These are phyloP conservation scores for Zygosaccharomyces kombuchaensis DNA, from an alignment of 805 yeast genomes.

Conservation along the genomic window DNA sequence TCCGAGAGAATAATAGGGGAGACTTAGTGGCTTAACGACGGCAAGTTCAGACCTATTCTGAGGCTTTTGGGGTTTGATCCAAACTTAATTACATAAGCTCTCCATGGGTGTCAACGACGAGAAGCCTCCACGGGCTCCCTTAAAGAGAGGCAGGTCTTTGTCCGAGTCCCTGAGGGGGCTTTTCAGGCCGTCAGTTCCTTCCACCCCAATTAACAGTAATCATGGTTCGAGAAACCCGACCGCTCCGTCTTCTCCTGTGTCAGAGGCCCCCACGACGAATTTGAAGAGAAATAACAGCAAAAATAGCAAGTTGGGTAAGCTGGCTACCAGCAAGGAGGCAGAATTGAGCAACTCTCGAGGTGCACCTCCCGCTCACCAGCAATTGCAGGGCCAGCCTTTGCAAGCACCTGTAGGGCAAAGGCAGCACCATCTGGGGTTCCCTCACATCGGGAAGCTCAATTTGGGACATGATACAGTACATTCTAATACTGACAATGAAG, in stretches of 20 bases:
- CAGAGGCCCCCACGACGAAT: constrained; percentile 8
- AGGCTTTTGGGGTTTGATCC: neutral
- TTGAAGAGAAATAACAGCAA: constrained; percentile 12
- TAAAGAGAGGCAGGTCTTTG: constrained; percentile 24
- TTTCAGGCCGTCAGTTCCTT: constrained; percentile 12
- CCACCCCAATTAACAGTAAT: constrained; percentile 1
- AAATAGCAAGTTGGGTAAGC: constrained; percentile 12
- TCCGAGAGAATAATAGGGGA: neutral
- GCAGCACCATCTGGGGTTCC: constrained; percentile 14
- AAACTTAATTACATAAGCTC: neutral
- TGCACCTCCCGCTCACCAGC: constrained; percentile 8
- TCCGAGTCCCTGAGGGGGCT: constrained; percentile 28
- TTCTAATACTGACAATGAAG: constrained; percentile 11
- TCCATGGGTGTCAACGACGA: constrained; percentile 9
- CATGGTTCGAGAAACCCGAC: constrained; percentile 1
- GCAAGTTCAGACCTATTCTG: neutral
- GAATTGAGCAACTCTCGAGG: constrained; percentile 23
- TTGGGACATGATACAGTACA: constrained; percentile 16
- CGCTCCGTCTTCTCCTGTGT: constrained; percentile 3
- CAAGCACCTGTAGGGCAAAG: constrained; percentile 15
- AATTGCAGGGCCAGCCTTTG: constrained; percentile 9
- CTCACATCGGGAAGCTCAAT: constrained; percentile 21
- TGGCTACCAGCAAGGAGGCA: constrained; percentile 20
- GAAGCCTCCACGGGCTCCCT: constrained; percentile 10
- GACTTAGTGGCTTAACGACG: neutral